A percentile compares a stretch with the other conserved stretches of the same genome.
Evolutionary conservation across 2,329 filamentous ascomycete genomes (phyloP).

Genomic region (Fusarium kyushuense): DNA sequence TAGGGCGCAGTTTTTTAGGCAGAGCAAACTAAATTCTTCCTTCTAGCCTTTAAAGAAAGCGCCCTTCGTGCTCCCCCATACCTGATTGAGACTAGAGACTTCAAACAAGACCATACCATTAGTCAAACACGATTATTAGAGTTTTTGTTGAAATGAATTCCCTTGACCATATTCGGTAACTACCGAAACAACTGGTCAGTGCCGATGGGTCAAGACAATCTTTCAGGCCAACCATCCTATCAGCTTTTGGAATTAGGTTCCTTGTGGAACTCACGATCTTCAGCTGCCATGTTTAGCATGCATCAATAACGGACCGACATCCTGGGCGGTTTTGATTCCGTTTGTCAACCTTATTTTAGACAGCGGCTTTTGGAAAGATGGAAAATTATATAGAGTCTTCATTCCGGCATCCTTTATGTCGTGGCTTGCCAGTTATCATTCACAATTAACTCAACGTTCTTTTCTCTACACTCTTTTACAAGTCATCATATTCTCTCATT

Average conservation of each 20-base stretch:
- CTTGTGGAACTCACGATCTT: background rate
- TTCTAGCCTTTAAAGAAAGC: background rate
- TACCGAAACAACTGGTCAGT: background rate
- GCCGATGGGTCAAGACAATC: background rate
- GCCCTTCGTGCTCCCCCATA: background rate
- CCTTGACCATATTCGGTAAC: background rate
- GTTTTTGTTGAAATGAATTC: background rate
- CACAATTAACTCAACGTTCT: background rate
- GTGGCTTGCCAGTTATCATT: background rate
- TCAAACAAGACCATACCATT: accelerated
- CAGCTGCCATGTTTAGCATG: background rate
- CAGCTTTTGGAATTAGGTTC: background rate
- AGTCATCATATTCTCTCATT: accelerated
- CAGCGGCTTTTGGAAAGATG: accelerated
- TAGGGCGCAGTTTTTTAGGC: background rate
- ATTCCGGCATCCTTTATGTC: background rate
- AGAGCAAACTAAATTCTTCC: background rate
- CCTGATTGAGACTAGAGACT: background rate
- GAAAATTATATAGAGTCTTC: background rate
- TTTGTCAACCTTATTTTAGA: background rate
- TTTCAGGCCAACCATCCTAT: background rate
- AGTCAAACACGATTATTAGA: background rate
- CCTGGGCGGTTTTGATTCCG: background rate
- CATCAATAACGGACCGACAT: background rate
- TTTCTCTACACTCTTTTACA: background rate